Evolutionary conservation across 495 filamentous ascomycete species (phyloP).

Genomic region (Penicillium parvum): DNA sequence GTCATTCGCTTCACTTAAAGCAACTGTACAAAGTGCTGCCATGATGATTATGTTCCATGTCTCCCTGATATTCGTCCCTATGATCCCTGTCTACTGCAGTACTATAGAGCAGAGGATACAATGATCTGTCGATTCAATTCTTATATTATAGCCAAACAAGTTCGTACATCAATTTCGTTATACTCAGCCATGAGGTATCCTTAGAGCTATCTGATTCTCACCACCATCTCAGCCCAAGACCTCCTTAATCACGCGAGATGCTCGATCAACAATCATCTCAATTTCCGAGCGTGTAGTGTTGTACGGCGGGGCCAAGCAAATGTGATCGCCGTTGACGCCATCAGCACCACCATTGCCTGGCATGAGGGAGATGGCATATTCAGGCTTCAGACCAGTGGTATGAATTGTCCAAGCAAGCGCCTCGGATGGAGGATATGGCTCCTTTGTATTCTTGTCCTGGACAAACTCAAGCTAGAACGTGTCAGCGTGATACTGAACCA

Average conservation of each 20-base stretch:
- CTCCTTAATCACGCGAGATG: slow-evolving; percentile 26
- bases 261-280: slow-evolving; percentile 47
- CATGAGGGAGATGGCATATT: slow-evolving; percentile 63
- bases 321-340: slow-evolving; percentile 63
- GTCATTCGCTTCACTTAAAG: too few species aligned
- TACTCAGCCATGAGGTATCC: too few species aligned
- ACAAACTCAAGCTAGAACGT: slow-evolving; percentile 51
- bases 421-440: slow-evolving; percentile 39
- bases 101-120: too few species aligned
- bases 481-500: slow-evolving; percentile 6
- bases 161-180: too few species aligned
- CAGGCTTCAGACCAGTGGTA: slow-evolving; percentile 41
- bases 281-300: slow-evolving; percentile 58
- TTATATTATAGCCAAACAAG: too few species aligned
- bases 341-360: slow-evolving; percentile 64
- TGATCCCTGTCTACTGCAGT: too few species aligned
- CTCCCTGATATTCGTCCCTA: too few species aligned
- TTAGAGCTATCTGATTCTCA: too few species aligned
- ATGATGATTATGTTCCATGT: too few species aligned
- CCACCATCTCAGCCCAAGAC: slow-evolving; percentile 30
- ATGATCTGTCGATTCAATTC: too few species aligned
- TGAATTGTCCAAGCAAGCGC: slow-evolving; percentile 45
- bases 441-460: slow-evolving; percentile 46
- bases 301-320: slow-evolving; percentile 70
- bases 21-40: too few species aligned